phyloP scores from a whole-genome alignment of 371 early-diverging fungal genomes.

The Capniomyces stellatus region DNA sequence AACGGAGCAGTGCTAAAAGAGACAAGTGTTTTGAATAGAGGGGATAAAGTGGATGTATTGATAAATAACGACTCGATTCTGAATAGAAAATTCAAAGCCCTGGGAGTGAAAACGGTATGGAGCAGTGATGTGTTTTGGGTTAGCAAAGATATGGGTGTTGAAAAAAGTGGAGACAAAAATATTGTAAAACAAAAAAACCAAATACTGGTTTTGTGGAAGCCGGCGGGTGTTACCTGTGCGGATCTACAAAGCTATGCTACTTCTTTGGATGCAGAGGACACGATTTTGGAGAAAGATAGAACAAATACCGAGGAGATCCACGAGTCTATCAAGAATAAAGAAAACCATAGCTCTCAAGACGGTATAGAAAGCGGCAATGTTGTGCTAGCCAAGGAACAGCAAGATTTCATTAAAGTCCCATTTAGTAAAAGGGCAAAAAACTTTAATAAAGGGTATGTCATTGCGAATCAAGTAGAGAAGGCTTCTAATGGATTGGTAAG shows the following conservation, averaged over 20 bases:
- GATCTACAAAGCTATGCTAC: not conserved
- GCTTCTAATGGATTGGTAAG: constrained; percentile 13
- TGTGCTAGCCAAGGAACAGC: not conserved
- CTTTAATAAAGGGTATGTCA: not conserved
- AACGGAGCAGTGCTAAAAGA: not conserved
- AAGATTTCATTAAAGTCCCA: not conserved
- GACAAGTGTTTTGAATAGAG: not conserved
- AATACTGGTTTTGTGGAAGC: not conserved
- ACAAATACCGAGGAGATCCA: not conserved
- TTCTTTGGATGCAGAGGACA: not conserved
- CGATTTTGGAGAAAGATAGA: not conserved
- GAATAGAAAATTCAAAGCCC: not conserved
- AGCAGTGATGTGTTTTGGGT: not conserved
- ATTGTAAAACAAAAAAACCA: not conserved
- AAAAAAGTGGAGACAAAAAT: not conserved
- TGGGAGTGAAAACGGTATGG: not conserved
- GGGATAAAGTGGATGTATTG: not conserved
- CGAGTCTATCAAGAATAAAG: not conserved
- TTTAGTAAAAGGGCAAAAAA: not conserved
- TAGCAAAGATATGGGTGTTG: not conserved
- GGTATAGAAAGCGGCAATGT: no score
- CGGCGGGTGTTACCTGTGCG: not conserved
- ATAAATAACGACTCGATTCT: not conserved
- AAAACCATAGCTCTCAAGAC: no score
- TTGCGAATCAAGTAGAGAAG: constrained; percentile 18